These are phyloP conservation scores for Lagerstroemia speciosa DNA, from an alignment of 345 rosid genomes.

Conservation along the genomic window DNA sequence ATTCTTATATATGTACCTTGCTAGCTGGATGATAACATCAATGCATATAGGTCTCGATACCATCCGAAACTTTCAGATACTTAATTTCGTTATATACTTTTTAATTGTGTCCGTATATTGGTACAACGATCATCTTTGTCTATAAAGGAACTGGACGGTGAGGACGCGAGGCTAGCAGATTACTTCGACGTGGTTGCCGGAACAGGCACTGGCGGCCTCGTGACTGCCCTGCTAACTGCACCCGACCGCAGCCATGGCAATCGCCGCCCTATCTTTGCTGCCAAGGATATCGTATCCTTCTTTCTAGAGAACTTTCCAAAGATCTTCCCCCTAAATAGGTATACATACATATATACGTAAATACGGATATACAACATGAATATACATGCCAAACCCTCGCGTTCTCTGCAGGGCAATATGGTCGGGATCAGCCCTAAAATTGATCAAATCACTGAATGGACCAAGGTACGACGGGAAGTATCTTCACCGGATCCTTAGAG, in stretches of 20 bases:
- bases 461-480: constrained; percentile 46
- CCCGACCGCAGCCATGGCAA: constrained; percentile 23
- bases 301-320: constrained; percentile 30
- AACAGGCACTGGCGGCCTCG: constrained; percentile 54
- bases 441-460: constrained; percentile 29
- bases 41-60: too few relatives aligned
- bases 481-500: constrained; percentile 22
- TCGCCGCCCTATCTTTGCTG: constrained; percentile 40
- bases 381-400: not conserved
- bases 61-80: too few relatives aligned
- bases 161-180: constrained; percentile 42
- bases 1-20: too few relatives aligned
- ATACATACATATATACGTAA: not conserved
- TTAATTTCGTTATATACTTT: not conserved
- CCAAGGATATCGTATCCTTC: constrained; percentile 37
- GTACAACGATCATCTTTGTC: not conserved
- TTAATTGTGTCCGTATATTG: too few relatives aligned
- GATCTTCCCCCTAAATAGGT: constrained; percentile 35
- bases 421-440: constrained; percentile 6
- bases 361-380: not conserved
- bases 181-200: constrained; percentile 47
- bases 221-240: constrained; percentile 46
- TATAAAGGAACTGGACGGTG: constrained; percentile 40
- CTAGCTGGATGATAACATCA: too few relatives aligned
- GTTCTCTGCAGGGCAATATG: not conserved